Percentiles rank a stretch among this genome's conserved stretches.
Conservation (phyloP, 352 stramenopile species). For the Globisporangium nodosum region DNA sequence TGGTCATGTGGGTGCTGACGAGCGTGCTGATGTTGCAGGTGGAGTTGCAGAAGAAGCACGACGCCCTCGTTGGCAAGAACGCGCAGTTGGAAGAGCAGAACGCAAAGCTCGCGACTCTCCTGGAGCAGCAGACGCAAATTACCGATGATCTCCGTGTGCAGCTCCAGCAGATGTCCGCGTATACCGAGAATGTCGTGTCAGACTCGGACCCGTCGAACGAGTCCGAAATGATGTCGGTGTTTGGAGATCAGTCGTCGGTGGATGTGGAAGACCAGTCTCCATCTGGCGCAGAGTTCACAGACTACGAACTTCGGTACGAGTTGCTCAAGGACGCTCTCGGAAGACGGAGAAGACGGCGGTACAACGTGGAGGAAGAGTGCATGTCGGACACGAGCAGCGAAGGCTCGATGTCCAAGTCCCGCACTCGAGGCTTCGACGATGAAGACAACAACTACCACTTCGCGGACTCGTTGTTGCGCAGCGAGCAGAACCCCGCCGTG, state of each 20-base stretch:
- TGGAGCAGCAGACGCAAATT: constrained; percentile 59
- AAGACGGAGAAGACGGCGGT: constrained; percentile 14
- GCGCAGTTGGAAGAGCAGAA: constrained; percentile 57
- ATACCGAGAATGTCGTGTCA: constrained; percentile 58
- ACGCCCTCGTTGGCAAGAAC: constrained; percentile 33
- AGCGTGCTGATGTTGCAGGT: constrained; percentile 11
- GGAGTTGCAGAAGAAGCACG: constrained; percentile 55
- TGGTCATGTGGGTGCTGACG: neutral
- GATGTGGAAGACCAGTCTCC: constrained; percentile 30
- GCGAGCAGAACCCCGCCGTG: neutral
- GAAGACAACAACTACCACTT: constrained; percentile 11
- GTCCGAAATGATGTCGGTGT: constrained; percentile 46
- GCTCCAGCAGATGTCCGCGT: constrained; percentile 66
- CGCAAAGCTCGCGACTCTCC: constrained; percentile 49
- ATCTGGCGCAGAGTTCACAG: constrained; percentile 27
- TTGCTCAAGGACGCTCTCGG: constrained; percentile 21
- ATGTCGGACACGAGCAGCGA: constrained; percentile 57
- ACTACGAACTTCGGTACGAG: constrained; percentile 40
- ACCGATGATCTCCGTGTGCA: constrained; percentile 59
- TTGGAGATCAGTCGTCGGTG: constrained; percentile 32
- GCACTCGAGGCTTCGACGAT: constrained; percentile 14
- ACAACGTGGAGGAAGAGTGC: constrained; percentile 43
- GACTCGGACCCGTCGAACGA: constrained; percentile 50
- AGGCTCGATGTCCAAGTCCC: constrained; percentile 26
- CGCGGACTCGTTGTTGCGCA: neutral